phyloP scores from a whole-genome alignment of 2,329 filamentous ascomycete genomes.

The Xylaria polymorpha region DNA sequence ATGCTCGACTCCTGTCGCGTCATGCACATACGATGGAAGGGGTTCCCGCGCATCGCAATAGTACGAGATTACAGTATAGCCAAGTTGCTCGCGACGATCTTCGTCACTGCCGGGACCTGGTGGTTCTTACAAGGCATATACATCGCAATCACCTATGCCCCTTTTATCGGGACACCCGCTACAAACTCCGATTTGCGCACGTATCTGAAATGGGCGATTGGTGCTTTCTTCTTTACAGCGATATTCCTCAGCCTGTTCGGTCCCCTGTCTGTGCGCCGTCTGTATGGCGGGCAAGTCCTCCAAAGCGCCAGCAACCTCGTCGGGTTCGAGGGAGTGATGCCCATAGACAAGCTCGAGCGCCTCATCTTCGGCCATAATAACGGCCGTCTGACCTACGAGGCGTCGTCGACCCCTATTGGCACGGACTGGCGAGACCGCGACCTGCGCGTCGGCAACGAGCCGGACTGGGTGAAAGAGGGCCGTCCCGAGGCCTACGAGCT shows the following conservation, averaged over 20 bases:
- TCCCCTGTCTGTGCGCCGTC: slow-evolving; percentile 38
- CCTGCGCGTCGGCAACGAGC: slow-evolving; percentile 44
- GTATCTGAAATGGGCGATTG: slow-evolving; percentile 23
- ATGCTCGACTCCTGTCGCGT: slow-evolving; percentile 49
- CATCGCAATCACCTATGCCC: slow-evolving; percentile 34
- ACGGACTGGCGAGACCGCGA: slow-evolving; percentile 30
- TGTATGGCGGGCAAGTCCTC: slow-evolving; percentile 43
- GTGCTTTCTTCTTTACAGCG: slow-evolving; percentile 28
- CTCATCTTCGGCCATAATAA: slow-evolving; percentile 44
- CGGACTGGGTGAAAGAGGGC: slow-evolving; percentile 34
- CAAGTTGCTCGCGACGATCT: slow-evolving; percentile 29
- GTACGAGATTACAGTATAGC: slow-evolving; percentile 23
- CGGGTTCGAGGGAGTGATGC: slow-evolving; percentile 46
- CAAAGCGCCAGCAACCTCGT: slow-evolving; percentile 43
- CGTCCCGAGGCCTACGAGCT: slow-evolving; percentile 19
- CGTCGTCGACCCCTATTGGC: slow-evolving; percentile 43
- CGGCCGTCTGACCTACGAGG: slow-evolving; percentile 44
- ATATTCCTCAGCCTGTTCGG: slow-evolving; percentile 36
- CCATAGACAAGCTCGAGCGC: slow-evolving; percentile 43
- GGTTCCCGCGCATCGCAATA: slow-evolving; percentile 44
- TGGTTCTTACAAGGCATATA: slow-evolving; percentile 35
- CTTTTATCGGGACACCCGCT: slow-evolving; percentile 19
- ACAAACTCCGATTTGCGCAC: neutral
- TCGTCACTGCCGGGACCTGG: slow-evolving; percentile 37
- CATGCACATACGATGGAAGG: slow-evolving; percentile 50